Evolutionary conservation across 106 monocot species (phyloP).

Genomic region (Xerophyta viscosa): DNA sequence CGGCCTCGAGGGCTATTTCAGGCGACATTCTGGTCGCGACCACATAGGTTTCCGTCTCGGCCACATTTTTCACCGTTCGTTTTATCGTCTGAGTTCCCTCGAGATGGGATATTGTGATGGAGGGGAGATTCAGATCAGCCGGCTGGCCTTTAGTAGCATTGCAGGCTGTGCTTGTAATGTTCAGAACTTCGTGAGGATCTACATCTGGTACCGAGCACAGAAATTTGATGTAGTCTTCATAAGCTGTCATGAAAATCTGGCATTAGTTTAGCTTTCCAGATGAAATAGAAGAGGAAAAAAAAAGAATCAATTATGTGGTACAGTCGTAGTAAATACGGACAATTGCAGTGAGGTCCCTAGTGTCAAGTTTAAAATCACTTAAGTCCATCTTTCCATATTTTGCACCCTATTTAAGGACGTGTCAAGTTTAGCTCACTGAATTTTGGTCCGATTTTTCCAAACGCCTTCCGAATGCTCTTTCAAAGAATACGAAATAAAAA

Average conservation of each 20-base stretch:
- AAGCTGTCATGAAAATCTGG: constrained; percentile 29
- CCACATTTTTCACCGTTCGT: constrained; percentile 65
- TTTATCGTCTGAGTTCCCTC: constrained; percentile 64
- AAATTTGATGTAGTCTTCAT: constrained; percentile 78
- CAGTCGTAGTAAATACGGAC: too few species aligned
- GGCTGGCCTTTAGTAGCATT: constrained; percentile 38
- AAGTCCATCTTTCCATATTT: too few species aligned
- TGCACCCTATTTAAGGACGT: too few species aligned
- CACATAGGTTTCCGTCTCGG: constrained; percentile 64
- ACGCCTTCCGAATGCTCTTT: background rate
- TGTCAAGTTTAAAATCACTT: too few species aligned
- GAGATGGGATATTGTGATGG: constrained; percentile 67
- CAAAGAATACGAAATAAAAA: background rate
- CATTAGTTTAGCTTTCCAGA: background rate
- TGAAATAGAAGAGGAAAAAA: background rate
- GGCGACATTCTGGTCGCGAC: constrained; percentile 81
- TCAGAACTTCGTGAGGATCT: constrained; percentile 48
- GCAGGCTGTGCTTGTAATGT: constrained; percentile 59
- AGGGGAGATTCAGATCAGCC: constrained; percentile 72
- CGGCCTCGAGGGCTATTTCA: constrained; percentile 76
- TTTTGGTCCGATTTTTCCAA: too few species aligned
- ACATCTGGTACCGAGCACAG: constrained; percentile 66
- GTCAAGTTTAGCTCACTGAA: too few species aligned
- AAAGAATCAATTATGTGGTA: too few species aligned
- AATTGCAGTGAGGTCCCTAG: too few species aligned